Evolutionary conservation across 306 rosid species (phyloP), one percentile per base, ranked within the genome.

Genomic region (Quercus gilva): DNA sequence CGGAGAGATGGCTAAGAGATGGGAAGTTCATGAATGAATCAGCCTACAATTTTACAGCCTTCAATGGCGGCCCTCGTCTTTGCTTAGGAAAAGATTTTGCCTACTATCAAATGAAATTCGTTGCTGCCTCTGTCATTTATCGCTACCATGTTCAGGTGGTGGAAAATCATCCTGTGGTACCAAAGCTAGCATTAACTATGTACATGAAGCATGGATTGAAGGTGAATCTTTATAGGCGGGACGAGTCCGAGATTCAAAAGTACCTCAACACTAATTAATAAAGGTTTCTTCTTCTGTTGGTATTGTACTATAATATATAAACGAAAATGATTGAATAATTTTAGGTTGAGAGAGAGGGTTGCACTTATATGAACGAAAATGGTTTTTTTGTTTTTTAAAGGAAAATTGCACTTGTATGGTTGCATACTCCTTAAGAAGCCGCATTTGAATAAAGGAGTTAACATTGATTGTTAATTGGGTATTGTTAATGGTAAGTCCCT

Each of bases 81-180:
- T 95, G 99, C 69, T 86, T 95, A 73, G 99, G 99, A 63, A 91
- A 88, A 79, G 97, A 95, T 71, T 92, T 95, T 75, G 99, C 99
- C 2, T 92, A 92, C 65, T 92, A 91, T 49, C 99, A 95, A 18
- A 95, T 95, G 99, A 92, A 92, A 82, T 92, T 85, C 53, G 92
- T 74, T 1, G 98, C 99, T 0, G 94, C 97, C 10, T 89, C 92
- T 35, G 85, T 92, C 81, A 85, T 92, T 21, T 72, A 31, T 55
- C 85, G 81, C 9, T 92, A 92, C 80, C 90, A 11, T 25, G 91
- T 95, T 10, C 86, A 82, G 74, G 92, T 95, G 69, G 90, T 76
- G 18, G 41, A 80, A 43, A 63, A 85, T 13, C 89, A 91, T 74
- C 91, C 88, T 23, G 95, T 92, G 37, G 75, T 65, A 78, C 99